These are phyloP conservation scores for Pseudoperonospora humuli DNA, from an alignment of 352 stramenopile genomes.

Conservation along the genomic window DNA sequence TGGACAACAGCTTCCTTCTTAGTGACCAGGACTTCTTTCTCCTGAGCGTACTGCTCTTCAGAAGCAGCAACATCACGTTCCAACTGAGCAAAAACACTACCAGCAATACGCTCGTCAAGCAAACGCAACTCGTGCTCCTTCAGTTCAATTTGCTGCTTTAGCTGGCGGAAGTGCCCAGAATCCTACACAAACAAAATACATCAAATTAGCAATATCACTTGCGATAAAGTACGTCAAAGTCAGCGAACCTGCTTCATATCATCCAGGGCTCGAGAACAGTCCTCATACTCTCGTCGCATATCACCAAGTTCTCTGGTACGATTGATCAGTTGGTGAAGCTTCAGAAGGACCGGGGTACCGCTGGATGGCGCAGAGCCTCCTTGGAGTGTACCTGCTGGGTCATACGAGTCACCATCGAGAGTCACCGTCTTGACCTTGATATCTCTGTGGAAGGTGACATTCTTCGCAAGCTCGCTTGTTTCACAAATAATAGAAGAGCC, in stretches of 20 bases:
- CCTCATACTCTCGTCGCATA: constrained; percentile 64
- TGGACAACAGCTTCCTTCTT: constrained; percentile 68
- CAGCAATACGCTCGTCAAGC: constrained; percentile 73
- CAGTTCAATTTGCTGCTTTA: constrained; percentile 73
- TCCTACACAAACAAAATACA: constrained; percentile 32
- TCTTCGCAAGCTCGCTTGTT: constrained; percentile 86
- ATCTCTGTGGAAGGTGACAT: constrained; percentile 82
- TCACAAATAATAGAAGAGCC: constrained; percentile 98
- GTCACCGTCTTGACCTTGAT: constrained; percentile 96
- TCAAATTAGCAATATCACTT: constrained; percentile 2
- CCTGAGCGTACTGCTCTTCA: constrained; percentile 66
- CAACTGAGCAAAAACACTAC: constrained; percentile 70
- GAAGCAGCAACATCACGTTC: constrained; percentile 59
- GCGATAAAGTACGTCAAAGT: not conserved
- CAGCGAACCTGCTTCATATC: constrained; percentile 56
- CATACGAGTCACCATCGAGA: constrained; percentile 96
- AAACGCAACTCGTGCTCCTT: constrained; percentile 77
- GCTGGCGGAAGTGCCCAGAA: constrained; percentile 56
- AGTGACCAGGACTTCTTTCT: constrained; percentile 47
- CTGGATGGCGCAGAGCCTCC: constrained; percentile 80
- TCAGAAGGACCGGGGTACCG: constrained; percentile 67
- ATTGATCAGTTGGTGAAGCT: constrained; percentile 73
- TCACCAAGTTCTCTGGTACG: constrained; percentile 58
- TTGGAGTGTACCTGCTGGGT: constrained; percentile 95
- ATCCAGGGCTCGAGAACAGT: constrained; percentile 45